A percentile compares a stretch with the other conserved stretches of the same genome.
These are phyloP conservation scores for Naganishia cerealis DNA, from an alignment of 1,284 basidiomycete genomes.

Conservation along the genomic window DNA sequence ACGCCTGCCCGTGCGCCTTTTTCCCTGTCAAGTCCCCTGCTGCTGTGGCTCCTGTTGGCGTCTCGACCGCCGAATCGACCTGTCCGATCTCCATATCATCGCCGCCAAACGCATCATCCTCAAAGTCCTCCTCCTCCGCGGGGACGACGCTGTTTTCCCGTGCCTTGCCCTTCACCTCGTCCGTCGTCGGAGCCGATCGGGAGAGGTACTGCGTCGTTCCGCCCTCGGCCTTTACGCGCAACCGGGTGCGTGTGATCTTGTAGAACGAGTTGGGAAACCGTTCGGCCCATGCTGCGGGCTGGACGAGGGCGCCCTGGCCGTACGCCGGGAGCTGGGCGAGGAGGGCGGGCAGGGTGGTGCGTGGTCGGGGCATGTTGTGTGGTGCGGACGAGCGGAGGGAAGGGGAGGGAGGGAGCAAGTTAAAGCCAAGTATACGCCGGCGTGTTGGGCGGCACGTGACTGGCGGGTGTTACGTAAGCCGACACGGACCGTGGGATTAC, in stretches of 20 bases:
- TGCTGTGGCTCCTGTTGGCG: neutral
- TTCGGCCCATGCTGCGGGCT: conserved; percentile 38
- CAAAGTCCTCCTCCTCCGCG: conserved; percentile 27
- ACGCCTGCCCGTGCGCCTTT: conserved; percentile 39
- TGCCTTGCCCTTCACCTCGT: conserved; percentile 33
- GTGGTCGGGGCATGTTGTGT: conserved; percentile 12
- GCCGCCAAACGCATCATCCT: conserved; percentile 19
- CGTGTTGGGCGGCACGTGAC: too few species aligned
- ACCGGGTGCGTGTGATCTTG: conserved; percentile 41
- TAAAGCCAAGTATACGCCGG: too few species aligned
- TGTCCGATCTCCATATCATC: conserved; percentile 21
- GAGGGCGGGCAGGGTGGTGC: conserved; percentile 24
- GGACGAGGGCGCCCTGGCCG: conserved; percentile 41
- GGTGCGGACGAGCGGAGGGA: neutral
- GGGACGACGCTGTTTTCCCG: conserved; percentile 1
- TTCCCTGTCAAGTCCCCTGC: conserved; percentile 15
- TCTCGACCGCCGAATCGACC: neutral
- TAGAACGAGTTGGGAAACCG: conserved; percentile 41
- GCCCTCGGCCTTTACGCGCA: conserved; percentile 37
- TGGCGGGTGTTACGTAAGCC: neutral
- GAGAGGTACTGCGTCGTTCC: conserved; percentile 2
- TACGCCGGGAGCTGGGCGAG: conserved; percentile 34
- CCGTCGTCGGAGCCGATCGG: conserved; percentile 7
- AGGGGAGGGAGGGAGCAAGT: neutral
- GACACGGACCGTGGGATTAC: too few species aligned